phyloP scores from a whole-genome alignment of 2,329 filamentous ascomycete species.

The Fusarium scirpi region DNA sequence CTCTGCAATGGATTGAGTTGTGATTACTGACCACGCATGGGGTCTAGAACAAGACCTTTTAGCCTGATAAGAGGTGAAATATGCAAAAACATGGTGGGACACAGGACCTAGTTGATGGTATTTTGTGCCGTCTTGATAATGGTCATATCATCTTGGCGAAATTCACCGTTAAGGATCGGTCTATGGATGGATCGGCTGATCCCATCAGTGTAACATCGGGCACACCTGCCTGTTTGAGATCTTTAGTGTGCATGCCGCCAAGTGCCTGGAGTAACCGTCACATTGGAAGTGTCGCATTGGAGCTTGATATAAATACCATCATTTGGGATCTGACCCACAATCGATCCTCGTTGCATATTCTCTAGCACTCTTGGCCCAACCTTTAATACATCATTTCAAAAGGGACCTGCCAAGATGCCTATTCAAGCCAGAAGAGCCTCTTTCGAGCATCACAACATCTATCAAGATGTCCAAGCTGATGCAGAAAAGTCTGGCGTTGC shows the following conservation, averaged over 20 bases:
- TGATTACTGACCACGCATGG: not conserved
- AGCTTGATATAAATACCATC: not conserved
- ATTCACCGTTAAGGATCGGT: no score
- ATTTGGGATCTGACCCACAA: not conserved
- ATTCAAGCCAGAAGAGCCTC: not conserved
- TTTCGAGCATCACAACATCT: not conserved
- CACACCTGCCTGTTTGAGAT: no score
- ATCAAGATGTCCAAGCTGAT: not conserved
- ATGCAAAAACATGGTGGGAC: not conserved
- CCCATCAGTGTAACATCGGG: no score
- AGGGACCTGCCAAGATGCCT: not conserved
- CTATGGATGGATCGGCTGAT: no score
- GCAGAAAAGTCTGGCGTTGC: not conserved
- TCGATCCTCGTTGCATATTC: not conserved
- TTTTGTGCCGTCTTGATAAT: no score
- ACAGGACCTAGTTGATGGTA: not conserved
- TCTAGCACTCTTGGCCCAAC: not conserved
- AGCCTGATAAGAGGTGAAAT: not conserved
- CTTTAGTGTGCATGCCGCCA: no score
- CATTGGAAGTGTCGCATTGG: no score
- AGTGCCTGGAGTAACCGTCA: no score
- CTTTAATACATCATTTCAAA: not conserved
- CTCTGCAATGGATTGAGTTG: not conserved
- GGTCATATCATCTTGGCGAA: no score
- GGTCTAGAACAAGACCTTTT: not conserved